These are phyloP conservation scores for Metschnikowia cerradonensis DNA, from an alignment of 805 yeast species.

Conservation along the genomic window DNA sequence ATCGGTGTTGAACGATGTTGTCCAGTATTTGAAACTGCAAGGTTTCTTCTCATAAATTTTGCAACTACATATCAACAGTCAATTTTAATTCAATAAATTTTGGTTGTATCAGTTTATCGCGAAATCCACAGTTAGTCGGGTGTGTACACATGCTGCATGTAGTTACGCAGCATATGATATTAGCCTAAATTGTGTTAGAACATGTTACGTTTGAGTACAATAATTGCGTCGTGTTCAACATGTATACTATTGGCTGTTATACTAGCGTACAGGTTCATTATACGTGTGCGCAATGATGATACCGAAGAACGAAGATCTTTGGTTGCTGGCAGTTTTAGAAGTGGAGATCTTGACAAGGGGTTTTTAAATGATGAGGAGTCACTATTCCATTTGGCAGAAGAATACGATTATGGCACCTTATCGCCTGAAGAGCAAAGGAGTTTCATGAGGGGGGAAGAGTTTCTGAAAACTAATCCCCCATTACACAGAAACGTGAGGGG, in stretches of 20 bases:
- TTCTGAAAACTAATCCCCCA: slow-evolving; percentile 29
- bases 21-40: slow-evolving; percentile 70
- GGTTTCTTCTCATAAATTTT: slow-evolving; percentile 45
- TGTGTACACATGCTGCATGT: slow-evolving; percentile 1
- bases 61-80: not conserved
- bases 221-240: not conserved
- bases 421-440: slow-evolving; percentile 41
- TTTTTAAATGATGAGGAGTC: slow-evolving; percentile 40
- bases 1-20: slow-evolving; percentile 65
- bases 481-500: slow-evolving; percentile 31
- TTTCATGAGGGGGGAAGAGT: slow-evolving; percentile 35
- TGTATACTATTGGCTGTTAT: not conserved
- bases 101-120: not conserved
- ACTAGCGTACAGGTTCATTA: not conserved
- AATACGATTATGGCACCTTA: slow-evolving; percentile 31
- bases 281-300: not conserved
- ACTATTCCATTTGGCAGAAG: slow-evolving; percentile 31
- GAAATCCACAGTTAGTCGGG: not conserved
- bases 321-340: slow-evolving; percentile 8
- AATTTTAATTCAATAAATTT: not conserved
- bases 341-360: slow-evolving; percentile 30
- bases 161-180: not conserved
- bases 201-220: not conserved
- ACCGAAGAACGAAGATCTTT: not conserved
- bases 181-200: not conserved